Evolutionary conservation across 148 eudicot species (phyloP).

Genomic region (Chenopodium formosanum): DNA sequence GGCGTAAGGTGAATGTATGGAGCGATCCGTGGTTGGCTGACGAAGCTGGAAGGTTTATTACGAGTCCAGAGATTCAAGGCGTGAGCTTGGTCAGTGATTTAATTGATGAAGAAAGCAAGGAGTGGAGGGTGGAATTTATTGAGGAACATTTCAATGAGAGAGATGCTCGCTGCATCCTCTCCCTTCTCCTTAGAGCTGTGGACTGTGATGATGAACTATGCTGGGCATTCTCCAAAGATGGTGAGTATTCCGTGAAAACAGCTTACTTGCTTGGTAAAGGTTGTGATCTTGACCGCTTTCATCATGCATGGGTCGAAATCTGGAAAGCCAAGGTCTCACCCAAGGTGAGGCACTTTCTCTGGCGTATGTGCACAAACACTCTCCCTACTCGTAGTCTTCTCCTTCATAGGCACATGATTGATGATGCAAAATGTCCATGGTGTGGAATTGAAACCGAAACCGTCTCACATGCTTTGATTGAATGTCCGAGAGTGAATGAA

Average conservation of each 20-base stretch:
- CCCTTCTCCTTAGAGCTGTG: background rate
- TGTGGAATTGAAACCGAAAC: background rate
- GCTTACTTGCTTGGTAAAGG: background rate
- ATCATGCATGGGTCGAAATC: background rate
- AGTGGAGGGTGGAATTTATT: background rate
- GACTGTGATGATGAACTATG: background rate
- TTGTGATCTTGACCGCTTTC: background rate
- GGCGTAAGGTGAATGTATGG: background rate
- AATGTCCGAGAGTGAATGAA: background rate
- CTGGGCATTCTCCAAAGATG: background rate
- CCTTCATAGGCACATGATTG: background rate
- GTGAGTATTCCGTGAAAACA: background rate
- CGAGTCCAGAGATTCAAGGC: accelerated
- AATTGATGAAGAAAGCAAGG: background rate
- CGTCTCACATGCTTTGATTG: background rate
- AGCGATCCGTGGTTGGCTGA: background rate
- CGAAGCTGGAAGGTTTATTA: background rate
- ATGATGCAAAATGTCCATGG: background rate
- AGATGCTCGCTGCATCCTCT: background rate
- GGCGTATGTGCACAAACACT: background rate
- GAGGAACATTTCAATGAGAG: background rate
- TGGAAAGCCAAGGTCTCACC: background rate
- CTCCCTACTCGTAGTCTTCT: background rate
- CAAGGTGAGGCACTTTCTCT: background rate
- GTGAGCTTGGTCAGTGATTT: background rate